Evolutionary conservation across 2,329 filamentous ascomycete species (phyloP).

Genomic region (Lecanoromycetidae sp.): DNA sequence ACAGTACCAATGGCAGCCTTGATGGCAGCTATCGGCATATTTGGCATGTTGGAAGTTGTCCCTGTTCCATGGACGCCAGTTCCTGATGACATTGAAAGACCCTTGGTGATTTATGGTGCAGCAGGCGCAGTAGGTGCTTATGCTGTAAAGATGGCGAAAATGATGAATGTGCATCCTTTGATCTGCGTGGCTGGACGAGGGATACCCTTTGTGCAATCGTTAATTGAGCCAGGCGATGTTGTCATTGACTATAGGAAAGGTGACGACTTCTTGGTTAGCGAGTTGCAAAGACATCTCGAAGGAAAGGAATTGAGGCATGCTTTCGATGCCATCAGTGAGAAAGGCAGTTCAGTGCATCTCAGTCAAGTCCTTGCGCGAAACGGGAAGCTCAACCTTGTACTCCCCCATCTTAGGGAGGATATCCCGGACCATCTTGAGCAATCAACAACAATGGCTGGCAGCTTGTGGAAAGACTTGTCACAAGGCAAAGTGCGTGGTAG

Average conservation of each 20-base stretch:
- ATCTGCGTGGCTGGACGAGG: conserved; percentile 47
- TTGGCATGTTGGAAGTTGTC: conserved; percentile 31
- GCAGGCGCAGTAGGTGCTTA: conserved; percentile 47
- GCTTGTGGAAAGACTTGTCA: not conserved
- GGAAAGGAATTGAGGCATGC: conserved; percentile 36
- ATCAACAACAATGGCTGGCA: conserved; percentile 15
- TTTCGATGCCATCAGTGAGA: conserved; percentile 46
- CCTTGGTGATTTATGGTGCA: conserved; percentile 37
- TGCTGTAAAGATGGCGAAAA: conserved; percentile 43
- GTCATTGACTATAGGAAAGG: conserved; percentile 51
- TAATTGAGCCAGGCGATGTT: conserved; percentile 47
- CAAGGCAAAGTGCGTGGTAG: not conserved
- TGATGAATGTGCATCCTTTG: conserved; percentile 48
- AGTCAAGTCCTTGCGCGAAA: conserved; percentile 32
- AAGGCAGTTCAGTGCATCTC: conserved; percentile 37
- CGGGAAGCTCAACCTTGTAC: conserved; percentile 29
- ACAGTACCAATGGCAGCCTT: conserved; percentile 45
- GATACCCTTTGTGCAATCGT: conserved; percentile 36
- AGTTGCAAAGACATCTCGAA: conserved; percentile 35
- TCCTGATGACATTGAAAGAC: conserved; percentile 21
- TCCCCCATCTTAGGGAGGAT: conserved; percentile 23
- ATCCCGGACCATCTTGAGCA: conserved; percentile 14
- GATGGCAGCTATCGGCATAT: conserved; percentile 42
- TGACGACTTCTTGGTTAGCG: conserved; percentile 37
- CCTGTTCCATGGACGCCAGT: conserved; percentile 38